These are phyloP conservation scores for Stropharia rugosoannulata DNA, from an alignment of 768 basidiomycete species.

Conservation along the genomic window DNA sequence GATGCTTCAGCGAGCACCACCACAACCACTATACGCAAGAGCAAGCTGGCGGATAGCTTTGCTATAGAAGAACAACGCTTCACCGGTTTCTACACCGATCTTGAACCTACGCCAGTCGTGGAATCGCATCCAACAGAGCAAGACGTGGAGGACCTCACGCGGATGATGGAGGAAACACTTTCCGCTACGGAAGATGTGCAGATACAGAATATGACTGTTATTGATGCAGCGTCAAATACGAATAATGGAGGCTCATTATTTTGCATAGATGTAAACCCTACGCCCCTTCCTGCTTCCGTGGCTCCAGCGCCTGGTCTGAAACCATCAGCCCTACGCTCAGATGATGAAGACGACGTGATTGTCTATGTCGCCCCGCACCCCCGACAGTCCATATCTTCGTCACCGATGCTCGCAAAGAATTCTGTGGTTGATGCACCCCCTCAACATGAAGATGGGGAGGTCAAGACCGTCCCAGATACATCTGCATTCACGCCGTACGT, in stretches of 20 bases:
- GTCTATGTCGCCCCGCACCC: conserved; percentile 81
- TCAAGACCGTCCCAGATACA: conserved; percentile 5
- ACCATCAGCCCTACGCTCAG: conserved; percentile 18
- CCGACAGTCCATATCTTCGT: conserved; percentile 23
- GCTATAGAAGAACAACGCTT: conserved; percentile 14
- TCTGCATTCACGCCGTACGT: conserved; percentile 24
- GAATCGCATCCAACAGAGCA: no score
- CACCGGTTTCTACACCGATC: conserved; percentile 15
- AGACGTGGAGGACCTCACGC: conserved; percentile 16
- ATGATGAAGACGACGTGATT: conserved; percentile 64
- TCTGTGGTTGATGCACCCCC: neutral
- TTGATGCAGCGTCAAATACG: no score
- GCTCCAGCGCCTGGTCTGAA: conserved; percentile 15
- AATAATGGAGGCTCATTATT: neutral
- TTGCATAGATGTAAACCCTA: conserved; percentile 19
- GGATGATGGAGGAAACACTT: conserved; percentile 20
- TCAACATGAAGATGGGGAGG: neutral
- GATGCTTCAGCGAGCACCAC: conserved; percentile 21
- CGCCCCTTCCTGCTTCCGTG: conserved; percentile 15
- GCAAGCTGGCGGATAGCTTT: conserved; percentile 9
- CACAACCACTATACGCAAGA: conserved; percentile 17
- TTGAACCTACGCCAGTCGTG: neutral
- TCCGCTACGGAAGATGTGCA: conserved; percentile 8
- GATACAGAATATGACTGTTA: no score
- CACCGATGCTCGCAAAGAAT: no score